Evolutionary conservation across 441 rosid species (phyloP).

Genomic region (Erodium chrysanthum): DNA sequence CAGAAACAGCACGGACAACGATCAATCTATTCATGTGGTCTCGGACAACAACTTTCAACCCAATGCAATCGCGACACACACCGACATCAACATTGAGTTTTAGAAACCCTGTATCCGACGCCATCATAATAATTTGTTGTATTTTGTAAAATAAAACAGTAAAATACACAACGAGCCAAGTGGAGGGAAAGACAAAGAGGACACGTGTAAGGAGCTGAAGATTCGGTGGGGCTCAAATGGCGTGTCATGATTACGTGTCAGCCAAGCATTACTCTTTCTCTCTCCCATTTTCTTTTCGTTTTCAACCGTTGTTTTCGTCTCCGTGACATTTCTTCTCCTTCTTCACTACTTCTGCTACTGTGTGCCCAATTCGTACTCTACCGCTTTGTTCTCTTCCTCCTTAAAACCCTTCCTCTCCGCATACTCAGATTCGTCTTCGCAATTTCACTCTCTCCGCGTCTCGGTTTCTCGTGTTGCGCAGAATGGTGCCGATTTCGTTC

Average conservation of each 20-base stretch:
- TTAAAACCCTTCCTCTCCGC: background rate
- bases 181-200: background rate
- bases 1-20: too few species aligned
- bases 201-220: background rate
- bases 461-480: background rate
- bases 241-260: constrained; percentile 12
- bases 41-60: too few species aligned
- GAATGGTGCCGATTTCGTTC: constrained; percentile 31
- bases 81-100: too few species aligned
- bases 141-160: too few species aligned
- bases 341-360: background rate
- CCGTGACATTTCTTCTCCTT: constrained; percentile 16
- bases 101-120: too few species aligned
- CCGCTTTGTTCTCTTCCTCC: background rate
- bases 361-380: background rate
- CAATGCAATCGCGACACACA: too few species aligned
- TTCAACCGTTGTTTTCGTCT: constrained; percentile 7
- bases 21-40: too few species aligned
- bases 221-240: constrained; percentile 10
- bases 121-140: too few species aligned
- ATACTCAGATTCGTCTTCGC: background rate
- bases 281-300: background rate
- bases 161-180: too few species aligned
- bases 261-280: constrained; percentile 12
- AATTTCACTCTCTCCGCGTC: background rate